A percentile compares a stretch with the other conserved stretches of the same genome.
phyloP scores from a whole-genome alignment of 495 filamentous ascomycete species.

The Apiosordaria backusii region DNA sequence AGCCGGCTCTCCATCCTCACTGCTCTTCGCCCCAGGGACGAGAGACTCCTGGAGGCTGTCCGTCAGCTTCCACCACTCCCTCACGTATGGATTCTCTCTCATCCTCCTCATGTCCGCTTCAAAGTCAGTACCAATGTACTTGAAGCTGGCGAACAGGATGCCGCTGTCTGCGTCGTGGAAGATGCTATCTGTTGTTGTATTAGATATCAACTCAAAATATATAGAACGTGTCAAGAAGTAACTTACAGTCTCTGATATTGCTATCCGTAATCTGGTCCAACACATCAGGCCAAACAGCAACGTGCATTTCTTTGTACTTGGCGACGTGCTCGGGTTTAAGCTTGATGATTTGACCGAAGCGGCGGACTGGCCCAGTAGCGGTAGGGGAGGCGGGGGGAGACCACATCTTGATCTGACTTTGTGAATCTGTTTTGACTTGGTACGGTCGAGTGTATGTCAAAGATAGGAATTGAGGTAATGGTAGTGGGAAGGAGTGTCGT shows the following conservation, averaged over 20 bases:
- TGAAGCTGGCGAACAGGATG: constrained; percentile 68
- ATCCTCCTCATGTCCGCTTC: constrained; percentile 69
- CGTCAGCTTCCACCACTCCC: constrained; percentile 77
- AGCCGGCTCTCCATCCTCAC: constrained; percentile 55
- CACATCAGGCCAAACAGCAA: constrained; percentile 70
- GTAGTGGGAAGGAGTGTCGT: no score
- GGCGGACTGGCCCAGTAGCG: constrained; percentile 13
- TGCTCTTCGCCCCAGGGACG: constrained; percentile 59
- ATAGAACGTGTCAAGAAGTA: background rate
- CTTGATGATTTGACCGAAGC: constrained; percentile 66
- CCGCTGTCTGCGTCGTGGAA: constrained; percentile 59
- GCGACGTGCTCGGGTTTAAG: constrained; percentile 61
- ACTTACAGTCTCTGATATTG: constrained; percentile 67
- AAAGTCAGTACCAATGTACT: constrained; percentile 67
- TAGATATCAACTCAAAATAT: background rate
- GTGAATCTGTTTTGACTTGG: background rate
- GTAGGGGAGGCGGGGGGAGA: background rate
- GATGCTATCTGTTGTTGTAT: constrained; percentile 56
- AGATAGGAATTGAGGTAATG: no score
- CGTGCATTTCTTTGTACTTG: constrained; percentile 69
- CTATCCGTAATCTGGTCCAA: constrained; percentile 67
- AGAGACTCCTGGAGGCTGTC: constrained; percentile 64
- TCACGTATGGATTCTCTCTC: constrained; percentile 63
- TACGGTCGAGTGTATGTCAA: background rate
- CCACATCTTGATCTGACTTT: background rate